Conservation (phyloP, 495 filamentous ascomycete genomes). For the Penicillium herquei region DNA sequence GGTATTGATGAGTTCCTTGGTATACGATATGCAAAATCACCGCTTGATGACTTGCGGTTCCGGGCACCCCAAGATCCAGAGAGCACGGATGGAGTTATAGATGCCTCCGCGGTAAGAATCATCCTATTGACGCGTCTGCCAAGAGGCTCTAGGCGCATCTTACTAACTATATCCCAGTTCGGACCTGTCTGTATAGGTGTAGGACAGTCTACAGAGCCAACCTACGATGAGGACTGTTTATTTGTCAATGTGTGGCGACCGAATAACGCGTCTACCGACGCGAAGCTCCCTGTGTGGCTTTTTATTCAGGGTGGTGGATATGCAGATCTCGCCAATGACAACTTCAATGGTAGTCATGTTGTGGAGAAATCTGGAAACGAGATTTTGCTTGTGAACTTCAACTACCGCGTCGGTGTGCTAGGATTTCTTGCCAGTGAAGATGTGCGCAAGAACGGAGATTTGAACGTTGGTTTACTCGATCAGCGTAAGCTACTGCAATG, state of each 20-base stretch:
- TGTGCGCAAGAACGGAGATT: conserved; percentile 50
- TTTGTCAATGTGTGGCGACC: conserved; percentile 69
- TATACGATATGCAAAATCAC: conserved; percentile 58
- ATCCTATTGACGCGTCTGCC: not conserved
- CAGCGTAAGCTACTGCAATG: conserved; percentile 62
- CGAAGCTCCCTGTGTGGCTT: conserved; percentile 63
- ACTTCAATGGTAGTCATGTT: conserved; percentile 61
- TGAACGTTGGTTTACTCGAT: conserved; percentile 63
- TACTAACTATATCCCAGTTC: conserved; percentile 24
- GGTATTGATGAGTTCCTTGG: conserved; percentile 59
- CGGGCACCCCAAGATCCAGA: conserved; percentile 51
- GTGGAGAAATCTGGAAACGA: conserved; percentile 48
- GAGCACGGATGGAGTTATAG: conserved; percentile 25
- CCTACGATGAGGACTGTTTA: conserved; percentile 63
- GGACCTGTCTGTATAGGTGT: conserved; percentile 39
- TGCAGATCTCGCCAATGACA: conserved; percentile 56
- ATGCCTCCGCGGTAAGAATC: conserved; percentile 36
- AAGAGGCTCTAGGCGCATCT: not conserved
- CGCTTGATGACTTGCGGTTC: conserved; percentile 53
- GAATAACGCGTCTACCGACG: conserved; percentile 46
- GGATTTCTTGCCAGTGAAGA: conserved; percentile 67
- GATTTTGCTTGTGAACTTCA: conserved; percentile 70
- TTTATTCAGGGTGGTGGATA: conserved; percentile 76
- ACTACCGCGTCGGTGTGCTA: conserved; percentile 70
- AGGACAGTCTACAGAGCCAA: conserved; percentile 34